phyloP scores from a whole-genome alignment of 176 grass and related monocot species.

The Elaeis guineensis region DNA sequence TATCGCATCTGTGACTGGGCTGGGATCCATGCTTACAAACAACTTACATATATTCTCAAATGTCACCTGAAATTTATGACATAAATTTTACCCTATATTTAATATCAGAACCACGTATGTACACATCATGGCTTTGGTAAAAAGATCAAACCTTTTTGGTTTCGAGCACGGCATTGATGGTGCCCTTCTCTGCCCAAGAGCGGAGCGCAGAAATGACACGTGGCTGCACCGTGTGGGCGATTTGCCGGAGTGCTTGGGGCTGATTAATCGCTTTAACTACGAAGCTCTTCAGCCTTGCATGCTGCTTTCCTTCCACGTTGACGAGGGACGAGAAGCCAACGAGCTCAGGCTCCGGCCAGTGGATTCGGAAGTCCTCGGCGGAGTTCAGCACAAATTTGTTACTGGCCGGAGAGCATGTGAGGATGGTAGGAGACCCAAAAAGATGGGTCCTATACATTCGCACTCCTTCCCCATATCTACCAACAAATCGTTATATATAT shows the following conservation, averaged over 20 bases:
- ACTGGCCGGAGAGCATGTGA: conserved; percentile 22
- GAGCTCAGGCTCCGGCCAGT: conserved; percentile 29
- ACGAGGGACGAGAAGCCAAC: neutral
- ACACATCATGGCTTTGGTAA: no score
- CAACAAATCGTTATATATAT: no score
- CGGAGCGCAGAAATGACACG: conserved; percentile 14
- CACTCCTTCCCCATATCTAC: neutral
- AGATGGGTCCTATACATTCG: conserved; percentile 29
- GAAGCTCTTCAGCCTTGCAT: conserved; percentile 5
- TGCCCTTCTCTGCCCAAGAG: conserved; percentile 23
- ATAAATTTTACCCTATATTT: neutral
- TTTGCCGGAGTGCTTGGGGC: conserved; percentile 8
- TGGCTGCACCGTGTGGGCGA: conserved; percentile 21
- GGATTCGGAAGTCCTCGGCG: conserved; percentile 7
- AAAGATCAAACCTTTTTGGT: conserved; percentile 16
- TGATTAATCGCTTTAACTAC: conserved; percentile 14
- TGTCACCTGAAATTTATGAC: conserved; percentile 16
- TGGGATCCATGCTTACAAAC: conserved; percentile 38
- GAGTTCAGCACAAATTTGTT: conserved; percentile 40
- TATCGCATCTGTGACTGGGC: conserved; percentile 20
- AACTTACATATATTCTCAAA: conserved; percentile 36
- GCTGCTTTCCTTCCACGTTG: conserved; percentile 15
- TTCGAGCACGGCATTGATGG: conserved; percentile 13
- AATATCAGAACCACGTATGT: neutral
- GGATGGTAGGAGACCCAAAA: conserved; percentile 20